These are phyloP conservation scores for Yarrowia hollandica DNA, from an alignment of 805 yeast genomes.

Conservation along the genomic window DNA sequence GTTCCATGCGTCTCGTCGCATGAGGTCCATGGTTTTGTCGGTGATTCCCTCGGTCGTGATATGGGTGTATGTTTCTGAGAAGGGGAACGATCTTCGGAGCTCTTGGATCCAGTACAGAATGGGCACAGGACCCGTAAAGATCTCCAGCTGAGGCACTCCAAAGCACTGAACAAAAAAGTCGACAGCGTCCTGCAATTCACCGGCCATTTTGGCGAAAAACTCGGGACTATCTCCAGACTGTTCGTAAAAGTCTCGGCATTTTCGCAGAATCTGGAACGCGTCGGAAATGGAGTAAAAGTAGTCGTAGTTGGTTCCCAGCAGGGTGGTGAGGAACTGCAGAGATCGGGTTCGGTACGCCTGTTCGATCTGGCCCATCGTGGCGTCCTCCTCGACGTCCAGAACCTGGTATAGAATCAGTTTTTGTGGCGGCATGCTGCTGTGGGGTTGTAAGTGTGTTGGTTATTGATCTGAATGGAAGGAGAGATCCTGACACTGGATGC, in stretches of 20 bases:
- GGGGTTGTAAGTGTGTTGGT: not conserved
- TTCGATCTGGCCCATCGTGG: conserved; percentile 9
- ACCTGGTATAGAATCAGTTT: conserved; percentile 12
- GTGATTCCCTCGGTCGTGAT: conserved; percentile 20
- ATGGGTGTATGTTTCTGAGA: conserved; percentile 11
- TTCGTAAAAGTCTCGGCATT: not conserved
- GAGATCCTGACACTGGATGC: no score
- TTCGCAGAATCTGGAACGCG: conserved; percentile 22
- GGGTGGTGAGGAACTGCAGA: conserved; percentile 9
- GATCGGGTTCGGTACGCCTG: conserved; percentile 25
- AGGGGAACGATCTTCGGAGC: not conserved
- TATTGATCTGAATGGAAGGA: not conserved
- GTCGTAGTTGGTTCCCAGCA: conserved; percentile 13
- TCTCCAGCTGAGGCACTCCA: conserved; percentile 25
- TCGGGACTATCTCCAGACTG: conserved; percentile 8
- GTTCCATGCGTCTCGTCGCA: conserved; percentile 9
- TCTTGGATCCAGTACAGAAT: conserved; percentile 25
- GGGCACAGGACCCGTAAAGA: conserved; percentile 23
- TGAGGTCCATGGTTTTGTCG: conserved; percentile 10
- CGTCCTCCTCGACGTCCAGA: conserved; percentile 19
- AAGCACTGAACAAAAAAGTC: conserved; percentile 26
- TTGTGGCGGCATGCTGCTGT: conserved; percentile 2
- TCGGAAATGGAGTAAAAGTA: conserved; percentile 22
- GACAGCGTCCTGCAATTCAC: conserved; percentile 15
- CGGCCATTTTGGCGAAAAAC: not conserved